phyloP scores from a whole-genome alignment of 495 filamentous ascomycete species.

The Xylaria scruposa region DNA sequence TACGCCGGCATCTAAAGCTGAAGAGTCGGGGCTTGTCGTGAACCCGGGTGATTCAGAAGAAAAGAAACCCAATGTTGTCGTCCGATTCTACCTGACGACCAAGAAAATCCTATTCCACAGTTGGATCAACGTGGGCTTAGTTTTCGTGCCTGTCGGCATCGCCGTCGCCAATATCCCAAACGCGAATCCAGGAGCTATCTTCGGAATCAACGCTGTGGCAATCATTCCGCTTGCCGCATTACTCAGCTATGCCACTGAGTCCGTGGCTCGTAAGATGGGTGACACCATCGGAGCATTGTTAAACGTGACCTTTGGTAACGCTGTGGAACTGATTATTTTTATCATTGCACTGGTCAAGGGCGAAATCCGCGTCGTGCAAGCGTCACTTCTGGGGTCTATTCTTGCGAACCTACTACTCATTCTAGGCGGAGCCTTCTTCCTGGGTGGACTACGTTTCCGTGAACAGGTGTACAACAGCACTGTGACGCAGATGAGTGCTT shows the following conservation, averaged over 20 bases:
- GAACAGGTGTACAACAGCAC: slow-evolving; percentile 97
- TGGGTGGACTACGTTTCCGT: slow-evolving; percentile 84
- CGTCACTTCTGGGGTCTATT: slow-evolving; percentile 86
- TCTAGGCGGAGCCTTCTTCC: slow-evolving; percentile 86
- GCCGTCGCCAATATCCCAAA: slow-evolving; percentile 58
- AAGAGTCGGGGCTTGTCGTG: slow-evolving; percentile 65
- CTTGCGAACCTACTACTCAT: slow-evolving; percentile 87
- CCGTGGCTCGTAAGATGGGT: slow-evolving; percentile 75
- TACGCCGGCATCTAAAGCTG: slow-evolving; percentile 56
- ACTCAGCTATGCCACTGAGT: slow-evolving; percentile 81
- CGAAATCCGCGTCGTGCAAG: slow-evolving; percentile 89
- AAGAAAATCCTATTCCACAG: slow-evolving; percentile 67
- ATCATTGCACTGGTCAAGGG: slow-evolving; percentile 74
- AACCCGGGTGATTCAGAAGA: slow-evolving; percentile 34
- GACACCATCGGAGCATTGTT: slow-evolving; percentile 82
- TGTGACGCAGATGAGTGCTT: slow-evolving; percentile 94
- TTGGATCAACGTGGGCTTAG: slow-evolving; percentile 78
- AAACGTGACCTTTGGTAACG: slow-evolving; percentile 90
- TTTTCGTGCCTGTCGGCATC: slow-evolving; percentile 85
- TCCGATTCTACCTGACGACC: slow-evolving; percentile 56
- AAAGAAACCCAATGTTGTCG: slow-evolving; percentile 51
- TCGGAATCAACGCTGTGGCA: slow-evolving; percentile 82
- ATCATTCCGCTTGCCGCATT: slow-evolving; percentile 85
- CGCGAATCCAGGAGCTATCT: slow-evolving; percentile 54
- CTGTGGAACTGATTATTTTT: slow-evolving; percentile 89